Evolutionary conservation across 306 rosid genomes (phyloP).

Genomic region (Luffa aegyptiaca): DNA sequence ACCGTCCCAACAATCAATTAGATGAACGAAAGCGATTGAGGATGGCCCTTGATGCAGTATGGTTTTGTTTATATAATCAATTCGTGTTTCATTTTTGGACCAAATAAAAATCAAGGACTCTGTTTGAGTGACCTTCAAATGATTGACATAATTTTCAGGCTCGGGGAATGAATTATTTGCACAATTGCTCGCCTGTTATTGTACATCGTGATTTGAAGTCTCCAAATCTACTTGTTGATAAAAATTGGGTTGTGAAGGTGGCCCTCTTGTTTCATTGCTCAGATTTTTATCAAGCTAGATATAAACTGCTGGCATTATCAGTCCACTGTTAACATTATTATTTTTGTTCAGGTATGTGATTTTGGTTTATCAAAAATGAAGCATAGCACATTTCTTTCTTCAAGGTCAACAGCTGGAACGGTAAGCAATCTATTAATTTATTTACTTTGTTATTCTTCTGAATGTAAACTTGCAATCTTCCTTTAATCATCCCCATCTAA

Average conservation of each 20-base stretch:
- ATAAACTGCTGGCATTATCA: conserved; percentile 18
- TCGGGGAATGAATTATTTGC: conserved; percentile 95
- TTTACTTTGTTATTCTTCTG: neutral
- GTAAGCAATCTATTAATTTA: conserved; percentile 34
- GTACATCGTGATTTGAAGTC: conserved; percentile 97
- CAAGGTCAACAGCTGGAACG: conserved; percentile 97
- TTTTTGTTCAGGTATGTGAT: conserved; percentile 69
- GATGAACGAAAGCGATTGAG: conserved; percentile 77
- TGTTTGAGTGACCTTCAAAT: conserved; percentile 12
- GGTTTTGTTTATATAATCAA: conserved; percentile 13
- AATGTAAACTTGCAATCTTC: neutral
- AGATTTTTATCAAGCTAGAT: neutral
- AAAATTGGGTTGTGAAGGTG: conserved; percentile 87
- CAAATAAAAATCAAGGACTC: conserved; percentile 10
- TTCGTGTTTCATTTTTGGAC: conserved; percentile 9
- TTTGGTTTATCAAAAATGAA: conserved; percentile 92
- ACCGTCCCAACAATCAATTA: conserved; percentile 84
- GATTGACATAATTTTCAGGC: conserved; percentile 40
- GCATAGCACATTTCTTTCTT: conserved; percentile 90
- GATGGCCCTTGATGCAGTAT: conserved; percentile 95
- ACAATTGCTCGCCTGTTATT: conserved; percentile 62
- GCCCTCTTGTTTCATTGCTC: conserved; percentile 2
- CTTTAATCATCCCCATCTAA: neutral
- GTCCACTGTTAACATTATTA: conserved; percentile 4
- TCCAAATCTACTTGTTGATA: conserved; percentile 90